Evolutionary conservation across 163 green algal species (phyloP), one percentile per base, ranked within the genome.

Genomic region (Coccomyxa subellipsoidea): DNA sequence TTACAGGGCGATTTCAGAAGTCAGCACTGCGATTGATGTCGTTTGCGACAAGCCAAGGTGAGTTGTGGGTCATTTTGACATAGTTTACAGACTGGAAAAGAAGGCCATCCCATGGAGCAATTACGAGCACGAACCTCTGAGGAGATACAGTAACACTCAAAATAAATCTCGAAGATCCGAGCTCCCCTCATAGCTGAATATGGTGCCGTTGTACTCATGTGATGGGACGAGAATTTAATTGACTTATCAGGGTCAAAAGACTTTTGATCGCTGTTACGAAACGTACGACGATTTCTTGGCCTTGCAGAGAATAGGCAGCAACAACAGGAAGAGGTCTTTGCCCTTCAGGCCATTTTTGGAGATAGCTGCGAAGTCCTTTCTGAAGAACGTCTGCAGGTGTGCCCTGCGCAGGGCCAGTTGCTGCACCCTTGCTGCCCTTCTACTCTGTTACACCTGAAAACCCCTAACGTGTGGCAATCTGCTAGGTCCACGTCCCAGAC

Each of bases 271-370:
- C n/a, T n/a, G n/a, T n/a, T n/a, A n/a, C n/a, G n/a, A n/a, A n/a
- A n/a, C n/a, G n/a, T n/a, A n/a, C n/a, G n/a, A n/a, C n/a, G n/a
- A 36, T 73, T 36, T 73, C n/a, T 73, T 73, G 66, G 66, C 32
- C 18, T 36, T 32, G 21, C 66, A 73, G 66, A 34, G 18, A 7
- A 73, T n/a, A 59, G 47, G 47, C 88, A 91, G 71, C 83, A 89
- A 10, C 66, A 73, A 34, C 66, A 36, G 27, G 66, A 94, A 35
- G 91, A 94, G 79, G 77, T 94, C 0, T 81, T 73, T 23, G 90
- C 88, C 0, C 37, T 94, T 21, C 70, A 88, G 9, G 84, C 87
- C 8, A 94, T 94, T 9, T 93, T 87, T 75, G 89, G 87, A 4
- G 82, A 89, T 7, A 85, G 84, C 59, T 85, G 78, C 38, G 8